A percentile compares a stretch with the other conserved stretches of the same genome.
These are phyloP conservation scores for Juncus effusus DNA, from an alignment of 176 grass and related monocot genomes.

Conservation along the genomic window DNA sequence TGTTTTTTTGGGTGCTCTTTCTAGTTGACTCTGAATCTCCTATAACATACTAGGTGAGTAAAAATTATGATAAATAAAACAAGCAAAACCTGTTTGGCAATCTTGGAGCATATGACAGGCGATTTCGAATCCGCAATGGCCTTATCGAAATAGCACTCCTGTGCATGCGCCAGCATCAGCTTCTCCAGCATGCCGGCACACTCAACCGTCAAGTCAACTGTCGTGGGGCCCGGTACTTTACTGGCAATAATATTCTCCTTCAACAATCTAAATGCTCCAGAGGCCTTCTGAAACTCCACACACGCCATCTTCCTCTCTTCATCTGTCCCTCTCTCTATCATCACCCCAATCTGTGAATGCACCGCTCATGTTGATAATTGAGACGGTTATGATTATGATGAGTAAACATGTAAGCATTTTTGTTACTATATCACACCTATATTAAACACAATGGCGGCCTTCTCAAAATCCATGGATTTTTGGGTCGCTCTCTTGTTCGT, in stretches of 20 bases:
- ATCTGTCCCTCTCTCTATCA: slow-evolving; percentile 30
- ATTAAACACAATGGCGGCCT: slow-evolving; percentile 55
- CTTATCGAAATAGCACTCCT: slow-evolving; percentile 78
- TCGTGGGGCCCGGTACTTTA: not conserved
- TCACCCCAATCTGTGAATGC: slow-evolving; percentile 41
- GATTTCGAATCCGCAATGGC: slow-evolving; percentile 46
- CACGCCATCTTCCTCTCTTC: slow-evolving; percentile 43
- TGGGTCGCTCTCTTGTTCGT: slow-evolving; percentile 37
- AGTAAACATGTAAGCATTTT: too few species aligned
- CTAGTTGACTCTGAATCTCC: too few species aligned
- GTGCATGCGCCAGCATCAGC: slow-evolving; percentile 74
- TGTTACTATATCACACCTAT: slow-evolving; percentile 10
- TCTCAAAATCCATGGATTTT: slow-evolving; percentile 53
- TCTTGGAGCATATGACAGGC: slow-evolving; percentile 46
- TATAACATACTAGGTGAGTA: too few species aligned
- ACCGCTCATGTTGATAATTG: slow-evolving; percentile 10
- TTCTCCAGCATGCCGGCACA: slow-evolving; percentile 47
- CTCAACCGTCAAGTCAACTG: slow-evolving; percentile 50
- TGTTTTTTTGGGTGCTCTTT: too few species aligned
- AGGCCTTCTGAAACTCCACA: slow-evolving; percentile 48
- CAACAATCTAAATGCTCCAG: slow-evolving; percentile 42
- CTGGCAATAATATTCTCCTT: slow-evolving; percentile 30
- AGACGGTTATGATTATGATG: slow-evolving; percentile 9
- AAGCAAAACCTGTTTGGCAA: slow-evolving; percentile 53
- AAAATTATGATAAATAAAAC: too few species aligned